phyloP scores from a whole-genome alignment of 495 filamentous ascomycete species.

The Talaromyces nanjingensis region DNA sequence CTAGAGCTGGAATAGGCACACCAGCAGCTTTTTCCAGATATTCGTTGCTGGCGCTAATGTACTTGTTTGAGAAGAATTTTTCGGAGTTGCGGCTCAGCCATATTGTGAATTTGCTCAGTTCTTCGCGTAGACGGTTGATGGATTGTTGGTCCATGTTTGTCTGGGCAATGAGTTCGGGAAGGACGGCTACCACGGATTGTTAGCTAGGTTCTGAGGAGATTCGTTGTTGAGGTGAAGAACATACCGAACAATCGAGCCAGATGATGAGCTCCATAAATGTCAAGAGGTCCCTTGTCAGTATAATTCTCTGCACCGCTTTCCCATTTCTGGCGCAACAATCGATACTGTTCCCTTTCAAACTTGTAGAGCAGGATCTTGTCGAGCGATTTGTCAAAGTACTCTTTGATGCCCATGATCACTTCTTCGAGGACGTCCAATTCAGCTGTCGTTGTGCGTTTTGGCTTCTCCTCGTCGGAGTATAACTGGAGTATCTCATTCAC shows the following conservation, averaged over 20 bases:
- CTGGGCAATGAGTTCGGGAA: constrained; percentile 91
- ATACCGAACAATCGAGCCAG: constrained; percentile 80
- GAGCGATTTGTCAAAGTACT: constrained; percentile 86
- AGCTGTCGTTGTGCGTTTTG: constrained; percentile 55
- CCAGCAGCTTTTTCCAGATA: constrained; percentile 51
- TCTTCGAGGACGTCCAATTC: constrained; percentile 83
- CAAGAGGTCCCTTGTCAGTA: constrained; percentile 57
- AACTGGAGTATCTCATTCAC: constrained; percentile 72
- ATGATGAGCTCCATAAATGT: constrained; percentile 93
- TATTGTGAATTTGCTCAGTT: constrained; percentile 69
- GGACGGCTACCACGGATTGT: constrained; percentile 52
- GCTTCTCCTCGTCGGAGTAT: constrained; percentile 63
- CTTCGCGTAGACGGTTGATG: constrained; percentile 78
- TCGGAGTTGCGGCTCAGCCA: constrained; percentile 71
- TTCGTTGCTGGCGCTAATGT: constrained; percentile 58
- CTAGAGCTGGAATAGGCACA: constrained; percentile 20
- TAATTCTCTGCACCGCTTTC: constrained; percentile 46
- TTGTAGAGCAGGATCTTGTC: constrained; percentile 85
- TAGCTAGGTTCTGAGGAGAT: background rate
- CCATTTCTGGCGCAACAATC: constrained; percentile 60
- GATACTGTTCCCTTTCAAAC: constrained; percentile 83
- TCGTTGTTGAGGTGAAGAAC: constrained; percentile 18
- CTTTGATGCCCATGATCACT: constrained; percentile 70
- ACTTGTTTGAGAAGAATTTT: constrained; percentile 70
- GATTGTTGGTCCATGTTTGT: constrained; percentile 96